Conservation (phyloP, 2,329 filamentous ascomycete species). For the Bipolaris oryzae region DNA sequence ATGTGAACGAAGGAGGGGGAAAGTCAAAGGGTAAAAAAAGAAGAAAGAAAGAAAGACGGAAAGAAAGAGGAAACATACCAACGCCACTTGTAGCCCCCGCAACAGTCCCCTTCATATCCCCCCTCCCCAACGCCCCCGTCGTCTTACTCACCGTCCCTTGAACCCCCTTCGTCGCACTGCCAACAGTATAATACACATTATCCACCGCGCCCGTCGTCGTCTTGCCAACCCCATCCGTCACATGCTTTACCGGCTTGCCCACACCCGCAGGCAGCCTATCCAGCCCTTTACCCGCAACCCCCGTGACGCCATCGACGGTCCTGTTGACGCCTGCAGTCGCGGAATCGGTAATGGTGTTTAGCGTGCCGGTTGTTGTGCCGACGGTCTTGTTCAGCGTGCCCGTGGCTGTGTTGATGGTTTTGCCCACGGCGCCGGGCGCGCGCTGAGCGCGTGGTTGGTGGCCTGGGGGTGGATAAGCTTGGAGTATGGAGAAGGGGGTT, state of each 20-base stretch:
- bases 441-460: slow-evolving; percentile 9
- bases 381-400: slow-evolving; percentile 45
- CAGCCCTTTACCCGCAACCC: slow-evolving; percentile 46
- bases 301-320: slow-evolving; percentile 47
- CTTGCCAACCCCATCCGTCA: slow-evolving; percentile 51
- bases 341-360: slow-evolving; percentile 48
- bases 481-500: slow-evolving; percentile 34
- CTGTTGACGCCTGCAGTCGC: slow-evolving; percentile 46
- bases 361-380: slow-evolving; percentile 41
- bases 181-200: slow-evolving; percentile 51
- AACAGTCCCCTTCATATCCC: slow-evolving; percentile 49
- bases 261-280: slow-evolving; percentile 44
- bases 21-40: too few relatives aligned
- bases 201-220: slow-evolving; percentile 49
- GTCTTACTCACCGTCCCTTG: slow-evolving; percentile 54
- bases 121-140: slow-evolving; percentile 51
- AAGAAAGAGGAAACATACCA: slow-evolving; percentile 7
- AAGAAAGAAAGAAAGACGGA: not conserved
- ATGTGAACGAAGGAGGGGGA: too few relatives aligned
- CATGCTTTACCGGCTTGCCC: slow-evolving; percentile 48
- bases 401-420: slow-evolving; percentile 42
- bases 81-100: slow-evolving; percentile 48
- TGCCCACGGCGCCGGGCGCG: slow-evolving; percentile 41
- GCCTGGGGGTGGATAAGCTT: slow-evolving; percentile 36
- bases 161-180: slow-evolving; percentile 49